Conservation (phyloP, 495 filamentous ascomycete genomes). For the Annulohypoxylon stygium region DNA sequence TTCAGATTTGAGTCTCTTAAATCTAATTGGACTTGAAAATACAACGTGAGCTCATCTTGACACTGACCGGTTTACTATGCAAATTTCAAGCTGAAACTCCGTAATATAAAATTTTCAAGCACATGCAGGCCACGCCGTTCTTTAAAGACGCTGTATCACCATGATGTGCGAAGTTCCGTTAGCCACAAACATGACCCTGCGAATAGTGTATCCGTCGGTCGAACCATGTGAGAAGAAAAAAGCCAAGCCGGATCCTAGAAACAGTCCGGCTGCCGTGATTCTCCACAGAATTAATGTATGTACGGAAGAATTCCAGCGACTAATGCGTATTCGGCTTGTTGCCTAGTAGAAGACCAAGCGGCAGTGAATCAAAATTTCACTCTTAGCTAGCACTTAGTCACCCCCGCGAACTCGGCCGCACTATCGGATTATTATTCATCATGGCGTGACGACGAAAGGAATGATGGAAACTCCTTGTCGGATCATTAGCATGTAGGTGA, state of each 20-base stretch:
- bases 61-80: too few relatives aligned
- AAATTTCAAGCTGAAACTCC: too few relatives aligned
- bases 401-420: too few relatives aligned
- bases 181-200: not conserved
- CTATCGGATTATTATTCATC: too few relatives aligned
- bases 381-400: too few relatives aligned
- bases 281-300: not conserved
- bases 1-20: too few relatives aligned
- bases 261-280: not conserved
- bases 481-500: too few relatives aligned
- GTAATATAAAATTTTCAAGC: too few relatives aligned
- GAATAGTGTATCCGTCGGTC: not conserved
- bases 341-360: not conserved
- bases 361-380: not conserved
- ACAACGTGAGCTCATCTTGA: too few relatives aligned
- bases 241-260: not conserved
- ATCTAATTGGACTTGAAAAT: too few relatives aligned
- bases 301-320: conserved; percentile 15
- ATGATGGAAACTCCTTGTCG: too few relatives aligned
- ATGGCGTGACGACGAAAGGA: too few relatives aligned
- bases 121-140: not conserved
- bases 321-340: not conserved
- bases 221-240: not conserved
- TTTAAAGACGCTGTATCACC: not conserved
- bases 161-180: not conserved